Evolutionary conservation across 2,329 filamentous ascomycete species (phyloP).

Genomic region (Beauveria medogensis): DNA sequence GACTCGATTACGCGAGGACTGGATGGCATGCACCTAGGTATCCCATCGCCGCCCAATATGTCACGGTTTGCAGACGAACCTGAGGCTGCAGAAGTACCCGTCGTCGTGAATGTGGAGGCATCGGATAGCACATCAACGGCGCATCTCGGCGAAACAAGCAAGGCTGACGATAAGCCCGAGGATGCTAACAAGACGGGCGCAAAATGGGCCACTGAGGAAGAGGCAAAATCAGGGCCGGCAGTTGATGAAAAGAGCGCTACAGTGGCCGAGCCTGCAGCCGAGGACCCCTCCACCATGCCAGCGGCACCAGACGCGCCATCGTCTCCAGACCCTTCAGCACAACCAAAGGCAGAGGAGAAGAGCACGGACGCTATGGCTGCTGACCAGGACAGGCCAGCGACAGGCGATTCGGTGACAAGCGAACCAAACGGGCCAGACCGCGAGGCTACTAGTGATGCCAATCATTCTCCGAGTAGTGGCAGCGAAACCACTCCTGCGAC

Average conservation of each 20-base stretch:
- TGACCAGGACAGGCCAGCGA: neutral
- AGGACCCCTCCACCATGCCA: neutral
- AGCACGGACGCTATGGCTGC: neutral
- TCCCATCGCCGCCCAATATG: constrained; percentile 17
- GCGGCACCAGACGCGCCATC: neutral
- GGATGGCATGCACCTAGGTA: constrained; percentile 38
- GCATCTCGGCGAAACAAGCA: neutral
- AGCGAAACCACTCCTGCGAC: neutral
- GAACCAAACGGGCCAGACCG: neutral
- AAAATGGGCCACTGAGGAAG: constrained; percentile 17
- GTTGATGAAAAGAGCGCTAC: constrained; percentile 3
- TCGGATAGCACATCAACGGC: neutral
- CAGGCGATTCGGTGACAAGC: neutral
- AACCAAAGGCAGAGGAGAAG: neutral
- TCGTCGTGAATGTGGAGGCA: constrained; percentile 26
- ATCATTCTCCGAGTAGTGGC: neutral
- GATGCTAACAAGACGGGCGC: neutral
- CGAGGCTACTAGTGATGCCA: neutral
- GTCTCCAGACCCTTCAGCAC: neutral
- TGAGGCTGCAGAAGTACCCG: constrained; percentile 32
- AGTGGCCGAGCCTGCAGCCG: neutral
- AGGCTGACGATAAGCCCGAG: neutral
- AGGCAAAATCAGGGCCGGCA: constrained; percentile 16
- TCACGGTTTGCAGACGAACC: constrained; percentile 27
- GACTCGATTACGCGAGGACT: constrained; percentile 39